These are phyloP conservation scores for Kluyveromyces siamensis DNA, from an alignment of 805 yeast genomes.

Conservation along the genomic window DNA sequence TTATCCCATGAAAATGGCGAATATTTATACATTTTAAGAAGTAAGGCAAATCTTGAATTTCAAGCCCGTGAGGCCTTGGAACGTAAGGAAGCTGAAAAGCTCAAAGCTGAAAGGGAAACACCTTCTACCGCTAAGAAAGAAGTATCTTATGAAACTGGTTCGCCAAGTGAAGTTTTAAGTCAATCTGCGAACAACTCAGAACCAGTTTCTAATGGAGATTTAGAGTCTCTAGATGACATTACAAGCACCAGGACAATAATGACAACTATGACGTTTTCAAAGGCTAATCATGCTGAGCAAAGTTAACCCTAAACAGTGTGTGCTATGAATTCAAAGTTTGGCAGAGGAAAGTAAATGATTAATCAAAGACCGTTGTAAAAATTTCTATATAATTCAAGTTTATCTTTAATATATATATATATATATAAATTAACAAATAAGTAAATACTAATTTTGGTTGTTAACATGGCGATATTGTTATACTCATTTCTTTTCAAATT, in stretches of 20 bases:
- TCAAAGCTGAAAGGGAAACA: background rate
- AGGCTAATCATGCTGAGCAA: background rate
- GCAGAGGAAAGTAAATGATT: too few species aligned
- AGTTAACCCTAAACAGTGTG: background rate
- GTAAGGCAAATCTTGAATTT: conserved; percentile 49
- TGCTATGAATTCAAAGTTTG: background rate
- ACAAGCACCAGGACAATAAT: background rate
- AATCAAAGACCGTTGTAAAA: too few species aligned
- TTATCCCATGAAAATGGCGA: conserved; percentile 54
- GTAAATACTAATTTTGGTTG: too few species aligned
- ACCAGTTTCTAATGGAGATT: background rate
- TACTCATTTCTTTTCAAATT: too few species aligned
- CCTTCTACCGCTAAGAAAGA: background rate
- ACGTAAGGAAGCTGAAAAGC: conserved; percentile 6
- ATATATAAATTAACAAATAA: too few species aligned
- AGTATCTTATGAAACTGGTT: background rate
- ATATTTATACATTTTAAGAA: conserved; percentile 46
- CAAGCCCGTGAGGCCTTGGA: conserved; percentile 44
- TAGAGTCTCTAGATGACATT: background rate
- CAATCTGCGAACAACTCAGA: background rate
- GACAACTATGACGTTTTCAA: background rate
- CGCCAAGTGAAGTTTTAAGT: background rate
- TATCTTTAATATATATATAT: too few species aligned
- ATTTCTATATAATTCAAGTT: too few species aligned
- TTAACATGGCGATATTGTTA: too few species aligned